Conservation (phyloP, 805 yeast species). For the Saccharomycopsis lassenensis region DNA sequence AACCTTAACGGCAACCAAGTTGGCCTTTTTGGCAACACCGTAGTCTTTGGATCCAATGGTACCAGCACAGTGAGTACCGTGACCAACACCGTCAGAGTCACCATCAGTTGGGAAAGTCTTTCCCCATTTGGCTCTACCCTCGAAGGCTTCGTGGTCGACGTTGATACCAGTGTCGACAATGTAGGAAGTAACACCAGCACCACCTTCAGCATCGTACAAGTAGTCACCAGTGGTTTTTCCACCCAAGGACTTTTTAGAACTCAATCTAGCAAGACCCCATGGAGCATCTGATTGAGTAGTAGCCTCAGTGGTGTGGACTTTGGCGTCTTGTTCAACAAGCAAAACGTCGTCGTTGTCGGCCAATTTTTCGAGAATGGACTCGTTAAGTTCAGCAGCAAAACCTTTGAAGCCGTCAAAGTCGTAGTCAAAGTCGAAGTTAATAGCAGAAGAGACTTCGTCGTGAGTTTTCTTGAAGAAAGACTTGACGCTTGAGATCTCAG, state of each 20-base stretch:
- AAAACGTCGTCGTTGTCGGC: conserved; percentile 53
- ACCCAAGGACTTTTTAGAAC: conserved; percentile 50
- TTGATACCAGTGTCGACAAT: conserved; percentile 48
- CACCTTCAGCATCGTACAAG: conserved; percentile 48
- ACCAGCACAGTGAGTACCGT: conserved; percentile 61
- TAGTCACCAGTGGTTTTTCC: conserved; percentile 40
- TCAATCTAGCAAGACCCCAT: conserved; percentile 64
- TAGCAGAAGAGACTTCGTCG: no score
- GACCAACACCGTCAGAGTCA: conserved; percentile 48
- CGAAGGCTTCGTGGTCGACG: conserved; percentile 42
- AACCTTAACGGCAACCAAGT: conserved; percentile 50
- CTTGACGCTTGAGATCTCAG: no score
- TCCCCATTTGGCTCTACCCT: conserved; percentile 53
- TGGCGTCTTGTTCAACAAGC: conserved; percentile 51
- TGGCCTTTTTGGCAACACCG: conserved; percentile 51
- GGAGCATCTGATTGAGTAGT: conserved; percentile 56
- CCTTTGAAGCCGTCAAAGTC: conserved; percentile 39
- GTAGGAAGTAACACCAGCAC: conserved; percentile 47
- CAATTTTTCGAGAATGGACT: conserved; percentile 59
- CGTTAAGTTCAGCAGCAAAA: conserved; percentile 75
- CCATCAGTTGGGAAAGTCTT: conserved; percentile 36
- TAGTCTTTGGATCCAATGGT: conserved; percentile 46
- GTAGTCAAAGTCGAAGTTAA: conserved; percentile 50
- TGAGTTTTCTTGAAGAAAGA: no score
- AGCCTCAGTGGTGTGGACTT: conserved; percentile 38